phyloP scores from a whole-genome alignment of 257 asterid species.

The Capsicum chinense region DNA sequence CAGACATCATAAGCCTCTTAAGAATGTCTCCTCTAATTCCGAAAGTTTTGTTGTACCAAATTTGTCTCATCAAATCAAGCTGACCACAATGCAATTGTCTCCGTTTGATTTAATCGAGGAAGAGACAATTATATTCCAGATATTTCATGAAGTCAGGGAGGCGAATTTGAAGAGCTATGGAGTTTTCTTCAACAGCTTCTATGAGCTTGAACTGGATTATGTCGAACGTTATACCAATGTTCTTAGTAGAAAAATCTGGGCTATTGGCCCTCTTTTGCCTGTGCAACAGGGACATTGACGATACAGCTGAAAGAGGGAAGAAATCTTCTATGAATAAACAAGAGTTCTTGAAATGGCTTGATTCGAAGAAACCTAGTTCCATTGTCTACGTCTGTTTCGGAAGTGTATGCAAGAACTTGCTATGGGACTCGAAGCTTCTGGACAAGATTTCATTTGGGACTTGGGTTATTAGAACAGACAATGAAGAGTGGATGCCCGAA shows the following conservation, averaged over 20 bases:
- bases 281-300: conserved; percentile 30
- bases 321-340: conserved; percentile 51
- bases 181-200: conserved; percentile 56
- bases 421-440: conserved; percentile 61
- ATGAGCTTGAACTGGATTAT: conserved; percentile 54
- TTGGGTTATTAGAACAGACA: conserved; percentile 58
- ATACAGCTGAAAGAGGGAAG: conserved; percentile 44
- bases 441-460: conserved; percentile 53
- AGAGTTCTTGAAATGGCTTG: conserved; percentile 66
- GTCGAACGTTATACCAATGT: conserved; percentile 43
- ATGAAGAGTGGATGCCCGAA: conserved; percentile 47
- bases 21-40: conserved; percentile 44
- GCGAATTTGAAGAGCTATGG: conserved; percentile 46
- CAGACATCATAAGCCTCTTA: conserved; percentile 41
- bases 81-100: conserved; percentile 44
- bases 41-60: conserved; percentile 48
- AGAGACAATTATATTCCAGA: not conserved
- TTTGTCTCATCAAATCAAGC: conserved; percentile 39
- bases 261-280: conserved; percentile 56
- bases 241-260: conserved; percentile 47
- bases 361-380: conserved; percentile 51
- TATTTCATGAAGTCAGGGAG: conserved; percentile 35
- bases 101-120: not conserved
- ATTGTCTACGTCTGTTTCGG: conserved; percentile 69
- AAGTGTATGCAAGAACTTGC: conserved; percentile 67